phyloP scores from a whole-genome alignment of 2,329 filamentous ascomycete species.

The Incumbomyces delicatus region DNA sequence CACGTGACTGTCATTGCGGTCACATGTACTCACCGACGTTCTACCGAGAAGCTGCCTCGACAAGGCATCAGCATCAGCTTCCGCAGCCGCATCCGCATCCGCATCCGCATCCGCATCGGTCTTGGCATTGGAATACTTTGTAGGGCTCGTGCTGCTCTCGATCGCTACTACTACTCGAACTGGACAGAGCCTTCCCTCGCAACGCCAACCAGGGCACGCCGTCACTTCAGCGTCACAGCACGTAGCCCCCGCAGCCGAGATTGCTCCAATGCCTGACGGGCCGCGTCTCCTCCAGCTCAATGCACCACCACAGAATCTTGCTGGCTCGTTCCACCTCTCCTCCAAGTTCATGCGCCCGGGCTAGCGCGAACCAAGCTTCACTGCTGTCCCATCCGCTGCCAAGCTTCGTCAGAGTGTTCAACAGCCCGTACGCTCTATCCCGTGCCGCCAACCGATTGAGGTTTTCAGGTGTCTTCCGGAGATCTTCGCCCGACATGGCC shows the following conservation, averaged over 20 bases:
- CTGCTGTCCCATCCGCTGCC: slow-evolving; percentile 82
- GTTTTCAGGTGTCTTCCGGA: slow-evolving; percentile 53
- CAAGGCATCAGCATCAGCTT: no score
- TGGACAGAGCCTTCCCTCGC: no score
- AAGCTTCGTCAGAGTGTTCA: slow-evolving; percentile 74
- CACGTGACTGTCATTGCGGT: neutral
- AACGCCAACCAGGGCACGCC: no score
- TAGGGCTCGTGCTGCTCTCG: no score
- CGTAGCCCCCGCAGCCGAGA: slow-evolving; percentile 57
- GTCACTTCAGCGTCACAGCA: slow-evolving; percentile 35
- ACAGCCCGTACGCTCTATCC: slow-evolving; percentile 75
- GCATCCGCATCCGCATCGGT: no score
- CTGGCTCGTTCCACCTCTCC: slow-evolving; percentile 80
- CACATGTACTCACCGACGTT: no score
- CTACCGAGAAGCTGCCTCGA: no score
- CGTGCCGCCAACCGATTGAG: slow-evolving; percentile 79
- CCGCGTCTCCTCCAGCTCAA: slow-evolving; percentile 80
- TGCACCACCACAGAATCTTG: slow-evolving; percentile 93
- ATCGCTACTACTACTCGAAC: no score
- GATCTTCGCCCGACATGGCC: slow-evolving; percentile 21
- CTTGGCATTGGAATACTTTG: no score
- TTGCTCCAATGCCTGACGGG: slow-evolving; percentile 71
- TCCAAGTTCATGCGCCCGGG: slow-evolving; percentile 77
- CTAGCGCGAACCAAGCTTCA: slow-evolving; percentile 86
- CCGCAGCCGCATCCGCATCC: no score